Percentiles rank a stretch among this genome's conserved stretches.
These are phyloP conservation scores for Cutaneotrichosporon sp. DNA, from an alignment of 1,284 basidiomycete genomes.

Conservation along the genomic window DNA sequence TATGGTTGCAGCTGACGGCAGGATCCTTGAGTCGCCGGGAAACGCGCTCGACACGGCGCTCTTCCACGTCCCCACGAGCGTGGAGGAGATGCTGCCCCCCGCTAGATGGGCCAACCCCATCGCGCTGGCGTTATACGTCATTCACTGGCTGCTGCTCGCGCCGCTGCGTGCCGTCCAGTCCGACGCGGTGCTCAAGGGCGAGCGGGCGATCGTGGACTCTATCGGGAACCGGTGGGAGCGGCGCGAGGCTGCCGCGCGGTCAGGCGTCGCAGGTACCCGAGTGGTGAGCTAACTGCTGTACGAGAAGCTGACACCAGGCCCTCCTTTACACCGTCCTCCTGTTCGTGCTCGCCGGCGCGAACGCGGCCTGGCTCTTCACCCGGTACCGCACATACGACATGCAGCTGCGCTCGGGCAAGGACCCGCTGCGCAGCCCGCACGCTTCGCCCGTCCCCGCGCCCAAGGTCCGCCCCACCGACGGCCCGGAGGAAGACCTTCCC, in stretches of 20 bases:
- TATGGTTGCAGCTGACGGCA: conserved; percentile 21
- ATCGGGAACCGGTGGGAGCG: conserved; percentile 40
- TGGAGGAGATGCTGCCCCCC: conserved; percentile 41
- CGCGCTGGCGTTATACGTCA: conserved; percentile 33
- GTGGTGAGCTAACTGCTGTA: conserved; percentile 31
- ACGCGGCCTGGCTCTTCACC: conserved; percentile 47
- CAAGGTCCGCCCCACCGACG: not conserved
- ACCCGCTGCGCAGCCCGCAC: conserved; percentile 40
- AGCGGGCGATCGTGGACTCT: conserved; percentile 19
- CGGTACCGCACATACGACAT: conserved; percentile 47
- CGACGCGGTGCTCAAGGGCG: conserved; percentile 16
- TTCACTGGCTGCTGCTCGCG: conserved; percentile 45
- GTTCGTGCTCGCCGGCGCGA: conserved; percentile 34
- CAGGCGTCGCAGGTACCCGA: conserved; percentile 31
- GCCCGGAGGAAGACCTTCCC: not conserved
- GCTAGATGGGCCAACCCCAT: conserved; percentile 43
- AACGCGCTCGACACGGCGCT: conserved; percentile 33
- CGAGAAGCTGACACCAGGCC: conserved; percentile 29
- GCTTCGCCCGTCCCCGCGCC: conserved; percentile 42
- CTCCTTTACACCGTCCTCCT: conserved; percentile 34
- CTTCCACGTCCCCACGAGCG: conserved; percentile 31
- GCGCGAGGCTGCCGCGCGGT: conserved; percentile 31
- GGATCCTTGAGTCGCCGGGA: conserved; percentile 30
- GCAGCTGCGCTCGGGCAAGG: conserved; percentile 42
- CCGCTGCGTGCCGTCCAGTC: conserved; percentile 32